Evolutionary conservation across 805 yeast species (phyloP).

Genomic region (Aciculoconidium aculeatum): DNA sequence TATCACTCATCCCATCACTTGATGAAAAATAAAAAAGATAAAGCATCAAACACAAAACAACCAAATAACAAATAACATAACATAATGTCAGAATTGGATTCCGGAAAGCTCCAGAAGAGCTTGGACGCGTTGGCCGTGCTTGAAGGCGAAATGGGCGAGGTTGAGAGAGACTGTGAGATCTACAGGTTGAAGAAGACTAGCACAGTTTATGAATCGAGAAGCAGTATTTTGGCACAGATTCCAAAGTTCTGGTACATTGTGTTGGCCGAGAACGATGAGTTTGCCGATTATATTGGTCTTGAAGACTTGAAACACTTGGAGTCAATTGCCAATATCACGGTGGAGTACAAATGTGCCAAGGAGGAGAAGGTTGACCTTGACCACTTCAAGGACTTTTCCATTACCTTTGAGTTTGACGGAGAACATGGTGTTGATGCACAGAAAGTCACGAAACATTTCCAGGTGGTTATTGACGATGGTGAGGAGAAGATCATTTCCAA

Average conservation of each 20-base stretch:
- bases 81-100: slow-evolving; percentile 7
- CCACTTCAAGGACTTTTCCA: slow-evolving; percentile 49
- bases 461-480: slow-evolving; percentile 43
- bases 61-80: neutral
- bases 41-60: neutral
- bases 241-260: slow-evolving; percentile 88
- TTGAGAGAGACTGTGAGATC: slow-evolving; percentile 56
- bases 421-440: slow-evolving; percentile 52
- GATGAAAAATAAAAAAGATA: neutral
- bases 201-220: slow-evolving; percentile 53
- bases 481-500: slow-evolving; percentile 52
- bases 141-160: slow-evolving; percentile 52
- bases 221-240: slow-evolving; percentile 44
- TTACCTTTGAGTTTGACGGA: slow-evolving; percentile 51
- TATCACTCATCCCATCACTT: no score
- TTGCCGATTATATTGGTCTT: slow-evolving; percentile 70
- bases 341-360: slow-evolving; percentile 44
- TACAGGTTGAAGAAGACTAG: slow-evolving; percentile 48
- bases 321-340: slow-evolving; percentile 54
- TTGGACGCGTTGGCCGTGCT: slow-evolving; percentile 46
- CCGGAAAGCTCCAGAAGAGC: slow-evolving; percentile 18
- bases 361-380: slow-evolving; percentile 21
- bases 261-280: slow-evolving; percentile 76
- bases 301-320: slow-evolving; percentile 78
- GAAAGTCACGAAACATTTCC: slow-evolving; percentile 55